These are phyloP conservation scores for Syncephalis fuscata DNA, from an alignment of 371 early-diverging fungal genomes.

Conservation along the genomic window DNA sequence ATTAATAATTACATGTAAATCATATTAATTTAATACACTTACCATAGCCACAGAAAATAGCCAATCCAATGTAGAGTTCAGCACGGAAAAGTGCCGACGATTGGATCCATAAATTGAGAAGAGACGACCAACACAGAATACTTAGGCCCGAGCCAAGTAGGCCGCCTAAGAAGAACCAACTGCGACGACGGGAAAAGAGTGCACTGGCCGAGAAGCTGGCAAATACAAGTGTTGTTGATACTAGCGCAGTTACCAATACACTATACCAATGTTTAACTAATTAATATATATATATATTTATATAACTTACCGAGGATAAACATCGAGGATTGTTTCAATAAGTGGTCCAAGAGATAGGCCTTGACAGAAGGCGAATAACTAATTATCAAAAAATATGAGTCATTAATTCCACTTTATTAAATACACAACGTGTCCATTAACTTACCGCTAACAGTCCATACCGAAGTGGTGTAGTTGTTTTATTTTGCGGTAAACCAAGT, in stretches of 20 bases:
- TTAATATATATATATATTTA: neutral
- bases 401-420: neutral
- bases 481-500: neutral
- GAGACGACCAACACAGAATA: conserved; percentile 7
- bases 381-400: no score
- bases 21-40: neutral
- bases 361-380: conserved; percentile 1
- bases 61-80: conserved; percentile 21
- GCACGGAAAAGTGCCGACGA: conserved; percentile 10
- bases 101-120: conserved; percentile 16
- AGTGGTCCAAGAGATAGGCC: conserved; percentile 1
- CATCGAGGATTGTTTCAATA: neutral
- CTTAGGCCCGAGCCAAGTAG: conserved; percentile 12
- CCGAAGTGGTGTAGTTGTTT: neutral
- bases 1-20: no score
- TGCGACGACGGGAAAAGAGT: conserved; percentile 11
- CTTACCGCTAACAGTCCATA: neutral
- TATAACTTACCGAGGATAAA: conserved; percentile 4
- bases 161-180: conserved; percentile 16
- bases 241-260: conserved; percentile 7
- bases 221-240: conserved; percentile 15
- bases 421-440: no score
- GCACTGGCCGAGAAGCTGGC: conserved; percentile 15
- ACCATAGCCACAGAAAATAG: conserved; percentile 16
- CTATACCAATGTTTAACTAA: neutral